Base-by-base conservation (phyloP, 306 rosid species). In the Quercus mongolica region DNA sequence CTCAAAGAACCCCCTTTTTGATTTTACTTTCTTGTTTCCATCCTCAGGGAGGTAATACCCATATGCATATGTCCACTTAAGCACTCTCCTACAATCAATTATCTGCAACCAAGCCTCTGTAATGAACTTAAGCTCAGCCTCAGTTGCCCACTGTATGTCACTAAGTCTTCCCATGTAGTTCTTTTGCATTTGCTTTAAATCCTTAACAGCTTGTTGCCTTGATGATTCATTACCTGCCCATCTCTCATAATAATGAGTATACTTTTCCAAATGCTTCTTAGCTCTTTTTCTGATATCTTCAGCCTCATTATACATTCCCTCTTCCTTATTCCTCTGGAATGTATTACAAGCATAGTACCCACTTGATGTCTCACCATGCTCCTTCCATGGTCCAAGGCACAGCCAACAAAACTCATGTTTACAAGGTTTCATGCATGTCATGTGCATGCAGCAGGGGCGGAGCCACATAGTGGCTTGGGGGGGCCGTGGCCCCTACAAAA, bases 211-310 rank as follows among this genome's bases (percentile, higher is more conserved):
- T 80, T 90, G 89, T 74, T 90, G 92, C 91, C 97, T 89, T 20
- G 96, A 88, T 93, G 89, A 86, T 82, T 94, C 96, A 82, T 92
- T 94, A 77, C 94, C 88, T 73, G 94, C 98, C 97, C 98, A 92
- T 77, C 98, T 89, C 88, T 94, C 97, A 81, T 94, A 89, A 79
- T 94, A 94, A 85, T 92, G 96, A 76, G 96, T 88, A 75, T 94
- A 94, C 83, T 94, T 88, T 86, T 94, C 98, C 80, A 92, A 83
- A 11, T 91, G 89, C 75, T 86, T 92, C 88, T 94, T 92, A n/a
- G 96, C 96, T 97, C 89, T 94, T 83, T 91, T 92, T 80, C 94
- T 85, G 80, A 93, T 87, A 76, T 86, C 86, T 79, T 94, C 95
- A 74, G n/a, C n/a, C 63, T 90, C 88, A 73, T 78, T 87, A 76